Conservation (phyloP, 169 alveolate species). For the Eimeria zaria region DNA sequence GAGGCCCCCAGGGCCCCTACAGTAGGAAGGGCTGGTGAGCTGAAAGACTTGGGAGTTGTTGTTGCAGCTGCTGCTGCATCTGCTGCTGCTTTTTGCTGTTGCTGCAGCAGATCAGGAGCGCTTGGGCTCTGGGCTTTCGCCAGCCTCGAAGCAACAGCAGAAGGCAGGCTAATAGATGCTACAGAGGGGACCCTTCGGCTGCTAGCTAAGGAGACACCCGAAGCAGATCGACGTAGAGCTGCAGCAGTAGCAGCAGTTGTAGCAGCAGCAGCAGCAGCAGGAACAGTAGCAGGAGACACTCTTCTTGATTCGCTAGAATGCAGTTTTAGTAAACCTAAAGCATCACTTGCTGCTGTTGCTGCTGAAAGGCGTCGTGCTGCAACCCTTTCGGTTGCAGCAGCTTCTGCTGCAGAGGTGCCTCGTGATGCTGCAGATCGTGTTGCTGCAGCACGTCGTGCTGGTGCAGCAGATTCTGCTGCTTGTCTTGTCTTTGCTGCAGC, state of each 20-base stretch:
- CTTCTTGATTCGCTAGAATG: neutral
- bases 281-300: neutral
- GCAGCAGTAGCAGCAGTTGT: no score
- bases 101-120: constrained; percentile 48
- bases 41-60: constrained; percentile 1
- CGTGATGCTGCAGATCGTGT: neutral
- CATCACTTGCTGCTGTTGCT: neutral
- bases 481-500: neutral
- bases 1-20: neutral
- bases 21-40: constrained; percentile 22
- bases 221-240: constrained; percentile 1
- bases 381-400: neutral
- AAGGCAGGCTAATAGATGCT: neutral
- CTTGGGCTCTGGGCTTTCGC: constrained; percentile 10
- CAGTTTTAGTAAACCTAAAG: neutral
- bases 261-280: no score
- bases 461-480: neutral
- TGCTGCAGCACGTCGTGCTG: neutral
- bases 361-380: no score
- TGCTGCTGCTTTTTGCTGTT: constrained; percentile 22
- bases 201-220: constrained; percentile 52
- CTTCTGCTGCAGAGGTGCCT: neutral
- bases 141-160: neutral
- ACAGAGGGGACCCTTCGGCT: constrained; percentile 64
- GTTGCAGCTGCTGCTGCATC: neutral